These are phyloP conservation scores for Magnolia changhungtana DNA, from an alignment of 164 flowering plant species.

Conservation along the genomic window DNA sequence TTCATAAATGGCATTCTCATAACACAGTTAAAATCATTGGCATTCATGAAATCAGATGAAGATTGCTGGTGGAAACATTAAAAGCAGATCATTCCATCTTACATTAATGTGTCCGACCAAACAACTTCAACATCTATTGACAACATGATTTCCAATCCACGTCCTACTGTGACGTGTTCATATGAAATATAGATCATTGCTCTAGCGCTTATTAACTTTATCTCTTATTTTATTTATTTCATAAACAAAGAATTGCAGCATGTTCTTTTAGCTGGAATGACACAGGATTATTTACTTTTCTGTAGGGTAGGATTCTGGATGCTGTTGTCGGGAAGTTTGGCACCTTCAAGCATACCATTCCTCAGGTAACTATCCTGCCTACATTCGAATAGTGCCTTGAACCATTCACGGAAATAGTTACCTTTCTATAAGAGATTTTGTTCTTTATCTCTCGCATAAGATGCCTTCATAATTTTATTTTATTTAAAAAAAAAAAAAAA, in stretches of 20 bases:
- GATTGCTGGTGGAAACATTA: too few relatives aligned
- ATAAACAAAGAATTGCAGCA: not conserved
- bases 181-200: not conserved
- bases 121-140: too few relatives aligned
- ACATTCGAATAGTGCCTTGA: not conserved
- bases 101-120: too few relatives aligned
- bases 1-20: too few relatives aligned
- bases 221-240: not conserved
- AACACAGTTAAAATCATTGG: too few relatives aligned
- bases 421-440: not conserved
- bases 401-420: too few relatives aligned
- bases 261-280: not conserved
- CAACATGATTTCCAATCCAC: too few relatives aligned
- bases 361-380: conserved; percentile 55
- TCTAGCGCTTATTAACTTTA: not conserved
- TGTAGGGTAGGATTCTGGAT: conserved; percentile 89
- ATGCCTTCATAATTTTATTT: not conserved
- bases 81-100: too few relatives aligned
- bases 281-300: conserved; percentile 1
- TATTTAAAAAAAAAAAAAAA: too few relatives aligned
- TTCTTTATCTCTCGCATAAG: too few relatives aligned
- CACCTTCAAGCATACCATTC: conserved; percentile 92
- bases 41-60: too few relatives aligned
- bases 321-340: conserved; percentile 98
- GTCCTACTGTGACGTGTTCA: not conserved